Conservation (phyloP, 1,284 basidiomycete genomes). For the Moesziomyces sp. region DNA sequence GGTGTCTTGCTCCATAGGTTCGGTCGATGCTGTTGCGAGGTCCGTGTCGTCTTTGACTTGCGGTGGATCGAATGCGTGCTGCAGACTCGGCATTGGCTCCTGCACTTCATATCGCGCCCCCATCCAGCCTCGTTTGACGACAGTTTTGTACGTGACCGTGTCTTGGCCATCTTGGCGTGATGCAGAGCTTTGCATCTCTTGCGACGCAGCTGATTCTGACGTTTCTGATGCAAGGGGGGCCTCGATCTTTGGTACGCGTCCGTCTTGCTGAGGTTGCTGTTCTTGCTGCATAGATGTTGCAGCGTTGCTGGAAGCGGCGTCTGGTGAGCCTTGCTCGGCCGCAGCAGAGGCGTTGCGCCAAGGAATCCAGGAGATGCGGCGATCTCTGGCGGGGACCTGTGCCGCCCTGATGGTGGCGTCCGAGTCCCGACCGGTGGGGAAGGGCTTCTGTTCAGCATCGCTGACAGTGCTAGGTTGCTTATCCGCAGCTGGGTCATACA, state of each 20-base stretch:
- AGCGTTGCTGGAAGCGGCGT: background rate
- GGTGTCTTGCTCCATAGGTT: background rate
- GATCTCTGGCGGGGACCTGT: conserved; percentile 10
- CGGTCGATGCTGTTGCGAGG: background rate
- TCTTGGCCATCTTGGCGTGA: conserved; percentile 2
- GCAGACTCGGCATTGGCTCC: conserved; percentile 16
- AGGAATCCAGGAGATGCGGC: conserved; percentile 38
- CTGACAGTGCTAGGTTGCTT: background rate
- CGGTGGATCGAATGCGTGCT: conserved; percentile 8
- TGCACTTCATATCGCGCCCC: conserved; percentile 44
- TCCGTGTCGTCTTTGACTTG: background rate
- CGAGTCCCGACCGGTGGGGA: conserved; percentile 20
- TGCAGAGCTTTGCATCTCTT: background rate
- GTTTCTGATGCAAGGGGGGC: background rate
- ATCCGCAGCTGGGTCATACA: conserved; percentile 1
- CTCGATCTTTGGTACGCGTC: background rate
- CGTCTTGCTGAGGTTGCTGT: background rate
- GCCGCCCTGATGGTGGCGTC: conserved; percentile 24
- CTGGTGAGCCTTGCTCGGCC: background rate
- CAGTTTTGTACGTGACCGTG: conserved; percentile 34
- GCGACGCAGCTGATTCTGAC: background rate
- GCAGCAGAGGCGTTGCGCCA: conserved; percentile 33
- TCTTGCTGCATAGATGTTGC: background rate
- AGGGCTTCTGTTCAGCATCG: background rate
- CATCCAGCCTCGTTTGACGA: conserved; percentile 49